Evolutionary conservation across 495 filamentous ascomycete species (phyloP).

Genomic region (Polyplosphaeria fusca): DNA sequence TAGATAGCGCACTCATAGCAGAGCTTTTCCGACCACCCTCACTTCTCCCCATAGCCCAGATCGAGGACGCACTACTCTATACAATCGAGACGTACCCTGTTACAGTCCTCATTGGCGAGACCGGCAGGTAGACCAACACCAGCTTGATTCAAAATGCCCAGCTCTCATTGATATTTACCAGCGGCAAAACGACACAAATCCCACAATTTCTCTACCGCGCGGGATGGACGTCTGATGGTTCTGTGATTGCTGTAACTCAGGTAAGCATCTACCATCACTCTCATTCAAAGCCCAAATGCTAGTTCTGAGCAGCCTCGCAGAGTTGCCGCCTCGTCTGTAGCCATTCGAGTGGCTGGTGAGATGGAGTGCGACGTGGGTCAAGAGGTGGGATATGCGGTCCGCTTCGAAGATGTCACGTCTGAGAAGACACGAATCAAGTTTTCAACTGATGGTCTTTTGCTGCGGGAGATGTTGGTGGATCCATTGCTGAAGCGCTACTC

Average conservation of each 20-base stretch:
- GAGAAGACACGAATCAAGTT: slow-evolving; percentile 89
- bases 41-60: slow-evolving; percentile 46
- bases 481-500: slow-evolving; percentile 90
- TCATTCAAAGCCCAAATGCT: slow-evolving; percentile 32
- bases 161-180: slow-evolving; percentile 24
- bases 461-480: slow-evolving; percentile 91
- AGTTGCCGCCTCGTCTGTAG: slow-evolving; percentile 90
- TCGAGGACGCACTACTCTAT: slow-evolving; percentile 42
- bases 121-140: slow-evolving; percentile 39
- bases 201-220: slow-evolving; percentile 49
- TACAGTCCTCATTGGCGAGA: slow-evolving; percentile 44
- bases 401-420: slow-evolving; percentile 95
- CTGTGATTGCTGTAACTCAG: slow-evolving; percentile 86
- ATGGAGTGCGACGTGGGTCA: slow-evolving; percentile 87
- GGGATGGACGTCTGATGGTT: slow-evolving; percentile 84
- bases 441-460: slow-evolving; percentile 89
- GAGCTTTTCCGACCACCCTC: slow-evolving; percentile 43
- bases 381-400: slow-evolving; percentile 93
- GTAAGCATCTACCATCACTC: slow-evolving; percentile 50
- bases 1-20: slow-evolving; percentile 22
- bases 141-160: slow-evolving; percentile 32
- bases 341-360: slow-evolving; percentile 87
- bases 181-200: slow-evolving; percentile 50
- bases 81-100: slow-evolving; percentile 45
- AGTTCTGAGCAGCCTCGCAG: slow-evolving; percentile 71